A percentile compares a stretch with the other conserved stretches of the same genome.
Evolutionary conservation across 768 basidiomycete genomes (phyloP).

Genomic region (Leccinum boreale): DNA sequence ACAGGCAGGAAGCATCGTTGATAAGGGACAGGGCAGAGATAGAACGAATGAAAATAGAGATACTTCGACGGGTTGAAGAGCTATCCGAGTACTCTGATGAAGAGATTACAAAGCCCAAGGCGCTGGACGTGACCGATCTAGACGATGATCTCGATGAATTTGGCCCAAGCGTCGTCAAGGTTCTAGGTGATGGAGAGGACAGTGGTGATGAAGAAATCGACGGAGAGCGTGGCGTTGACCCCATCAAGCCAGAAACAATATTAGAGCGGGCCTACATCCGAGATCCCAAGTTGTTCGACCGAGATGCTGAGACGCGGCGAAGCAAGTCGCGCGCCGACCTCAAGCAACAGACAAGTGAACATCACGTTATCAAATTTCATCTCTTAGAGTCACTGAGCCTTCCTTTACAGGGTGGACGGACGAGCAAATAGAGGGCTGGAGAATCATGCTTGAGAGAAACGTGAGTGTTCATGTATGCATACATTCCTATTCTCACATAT

Average conservation of each 20-base stretch:
- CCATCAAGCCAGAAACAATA: constrained; percentile 51
- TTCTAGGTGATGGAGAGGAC: constrained; percentile 58
- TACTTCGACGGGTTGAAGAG: constrained; percentile 71
- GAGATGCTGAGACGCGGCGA: constrained; percentile 69
- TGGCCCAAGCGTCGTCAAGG: constrained; percentile 39
- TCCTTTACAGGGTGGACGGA: constrained; percentile 59
- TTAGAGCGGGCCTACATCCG: constrained; percentile 76
- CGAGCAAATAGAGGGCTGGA: constrained; percentile 92
- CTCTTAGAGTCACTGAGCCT: neutral
- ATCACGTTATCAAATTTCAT: neutral
- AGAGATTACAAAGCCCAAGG: constrained; percentile 32
- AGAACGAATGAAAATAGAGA: constrained; percentile 81
- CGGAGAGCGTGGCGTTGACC: constrained; percentile 23
- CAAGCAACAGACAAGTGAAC: constrained; percentile 61
- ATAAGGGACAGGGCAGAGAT: constrained; percentile 56
- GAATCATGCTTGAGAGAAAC: constrained; percentile 83
- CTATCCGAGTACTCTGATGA: constrained; percentile 64
- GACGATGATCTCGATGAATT: constrained; percentile 56
- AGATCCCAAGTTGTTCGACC: constrained; percentile 72
- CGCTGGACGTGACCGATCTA: constrained; percentile 35
- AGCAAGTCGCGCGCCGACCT: constrained; percentile 66
- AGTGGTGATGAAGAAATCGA: constrained; percentile 37
- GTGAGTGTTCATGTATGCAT: constrained; percentile 44
- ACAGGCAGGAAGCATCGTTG: constrained; percentile 42
- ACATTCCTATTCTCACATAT: constrained; percentile 7